Base-by-base conservation (phyloP, 768 basidiomycete species). In the Naganishia vaughanmartiniae region DNA sequence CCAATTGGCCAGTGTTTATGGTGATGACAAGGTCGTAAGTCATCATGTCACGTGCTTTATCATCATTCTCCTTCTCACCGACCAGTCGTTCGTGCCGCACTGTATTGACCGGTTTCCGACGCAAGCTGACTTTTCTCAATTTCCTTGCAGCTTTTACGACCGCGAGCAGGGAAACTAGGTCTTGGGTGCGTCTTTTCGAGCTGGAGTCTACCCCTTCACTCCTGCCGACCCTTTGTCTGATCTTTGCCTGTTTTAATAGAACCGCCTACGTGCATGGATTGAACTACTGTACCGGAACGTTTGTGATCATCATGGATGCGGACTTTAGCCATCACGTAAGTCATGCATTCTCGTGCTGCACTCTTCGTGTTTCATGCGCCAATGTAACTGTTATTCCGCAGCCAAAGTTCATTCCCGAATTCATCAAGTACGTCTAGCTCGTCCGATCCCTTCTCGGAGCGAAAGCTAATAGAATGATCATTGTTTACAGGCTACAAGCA, bases 231-330 rank as follows among this genome's bases (percentile, higher is more conserved):
- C 19, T 46, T 17, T 7, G 65, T 33, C 46, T 68, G 54, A 31
- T 39, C 34, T 9, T 36, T 55, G 3, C 53, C 31, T 51, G 58
- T 26, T 67, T 63, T 70, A 21, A 67, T 60, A 93, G 91, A 68
- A 93, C 93, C 26, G 93, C 93, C 39, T 95, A 95, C 78, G 90
- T 94, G 45, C 90, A 95, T 77, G 93, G 93, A 15, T 84, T 95
- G 57, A 89, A 91, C 75, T 94, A 90, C 81, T 90, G 89, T 74
- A 89, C 89, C 0, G 93, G 93, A 11, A 91, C 92, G 81, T 95
- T 93, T 82, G 91, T 93, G 26, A 91, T 94, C 77, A 94, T 95
- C 79, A 95, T 95, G 93, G 93, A 95, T 76, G 93, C 93, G 63
- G 93, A 95, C 83, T 93, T 95, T 81, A 93, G 92, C 6, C 93